Base-by-base conservation (phyloP, 2,329 filamentous ascomycete species). In the Neonectria sp. region DNA sequence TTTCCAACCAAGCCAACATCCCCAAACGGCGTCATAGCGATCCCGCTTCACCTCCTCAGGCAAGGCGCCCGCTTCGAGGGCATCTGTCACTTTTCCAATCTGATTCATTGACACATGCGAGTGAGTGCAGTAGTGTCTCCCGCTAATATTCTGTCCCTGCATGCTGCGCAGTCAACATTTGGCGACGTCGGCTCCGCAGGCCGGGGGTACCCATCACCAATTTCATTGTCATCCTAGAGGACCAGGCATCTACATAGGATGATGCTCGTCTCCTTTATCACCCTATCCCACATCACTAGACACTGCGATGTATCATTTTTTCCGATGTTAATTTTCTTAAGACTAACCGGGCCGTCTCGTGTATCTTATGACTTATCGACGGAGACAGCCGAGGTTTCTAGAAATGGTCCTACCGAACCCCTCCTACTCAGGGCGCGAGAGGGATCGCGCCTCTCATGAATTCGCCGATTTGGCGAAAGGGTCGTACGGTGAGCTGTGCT, bases 81-180 rank as follows among this genome's bases (percentile, higher is more conserved):
- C n/a, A 35, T 59, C 49, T 68, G 57, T 65, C 65, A 60, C 61
- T 69, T 48, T 49, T 52, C 43, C 45, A 48, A 67, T 67, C 31
- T 52, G 45, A 33, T 55, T 53, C 57, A 66, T 60, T 29, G 35
- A 61, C 60, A 63, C 37, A 70, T 68, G 62, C 55, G 67, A 65
- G 48, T 49, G 49, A 51, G 37, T 53, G 48, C 57, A 48, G 58
- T 57, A 67, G 48, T 37, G 61, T 51, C 45, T 53, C 62, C 46
- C 46, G 58, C 55, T 58, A 49, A 45, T 35, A 57, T 68, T 35
- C 58, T 43, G 63, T 60, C 59, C 55, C 67, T 65, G 66, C 66
- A 61, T 65, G 55, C 31, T 58, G 55, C 57, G 43, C 56, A 40
- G 17, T 31, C 29, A 58, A 29, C 45, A 51, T 56, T 51, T 55